These are phyloP conservation scores for Kalmanozyma brasiliensis DNA, from an alignment of 1,284 basidiomycete species.

Conservation along the genomic window DNA sequence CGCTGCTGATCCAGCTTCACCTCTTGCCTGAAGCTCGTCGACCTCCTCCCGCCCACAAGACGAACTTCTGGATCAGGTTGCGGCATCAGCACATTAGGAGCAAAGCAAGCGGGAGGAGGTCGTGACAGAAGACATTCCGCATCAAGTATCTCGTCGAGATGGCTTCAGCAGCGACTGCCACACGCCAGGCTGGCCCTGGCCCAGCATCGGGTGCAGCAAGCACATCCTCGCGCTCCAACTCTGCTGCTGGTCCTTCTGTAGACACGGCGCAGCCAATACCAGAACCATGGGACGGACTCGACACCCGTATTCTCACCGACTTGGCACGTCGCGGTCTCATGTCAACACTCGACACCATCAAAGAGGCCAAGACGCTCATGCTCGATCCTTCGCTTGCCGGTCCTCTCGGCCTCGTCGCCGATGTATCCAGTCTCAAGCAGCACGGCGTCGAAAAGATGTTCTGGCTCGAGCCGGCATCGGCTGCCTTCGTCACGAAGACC, in stretches of 20 bases:
- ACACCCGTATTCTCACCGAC: conserved; percentile 44
- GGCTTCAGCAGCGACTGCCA: conserved; percentile 29
- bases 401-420: conserved; percentile 89
- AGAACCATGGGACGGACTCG: conserved; percentile 46
- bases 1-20: not conserved
- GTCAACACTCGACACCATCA: conserved; percentile 51
- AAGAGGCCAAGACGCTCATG: conserved; percentile 84
- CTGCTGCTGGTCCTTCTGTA: conserved; percentile 11
- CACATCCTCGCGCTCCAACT: not conserved
- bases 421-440: conserved; percentile 91
- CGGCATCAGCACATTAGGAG: not conserved
- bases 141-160: conserved; percentile 4
- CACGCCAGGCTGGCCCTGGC: conserved; percentile 24
- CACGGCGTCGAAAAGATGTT: conserved; percentile 99
- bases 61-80: not conserved
- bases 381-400: conserved; percentile 88
- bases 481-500: conserved; percentile 42
- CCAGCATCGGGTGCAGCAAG: conserved; percentile 1
- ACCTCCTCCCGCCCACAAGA: conserved; percentile 13
- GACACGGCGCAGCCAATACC: conserved; percentile 15
- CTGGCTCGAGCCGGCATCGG: conserved; percentile 80
- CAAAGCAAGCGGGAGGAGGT: conserved; percentile 25
- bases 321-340: conserved; percentile 50
- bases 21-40: not conserved
- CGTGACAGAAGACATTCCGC: not conserved